Base-by-base conservation (phyloP, 192 early-diverging fungal genomes). In the Spinellus fusiger region DNA sequence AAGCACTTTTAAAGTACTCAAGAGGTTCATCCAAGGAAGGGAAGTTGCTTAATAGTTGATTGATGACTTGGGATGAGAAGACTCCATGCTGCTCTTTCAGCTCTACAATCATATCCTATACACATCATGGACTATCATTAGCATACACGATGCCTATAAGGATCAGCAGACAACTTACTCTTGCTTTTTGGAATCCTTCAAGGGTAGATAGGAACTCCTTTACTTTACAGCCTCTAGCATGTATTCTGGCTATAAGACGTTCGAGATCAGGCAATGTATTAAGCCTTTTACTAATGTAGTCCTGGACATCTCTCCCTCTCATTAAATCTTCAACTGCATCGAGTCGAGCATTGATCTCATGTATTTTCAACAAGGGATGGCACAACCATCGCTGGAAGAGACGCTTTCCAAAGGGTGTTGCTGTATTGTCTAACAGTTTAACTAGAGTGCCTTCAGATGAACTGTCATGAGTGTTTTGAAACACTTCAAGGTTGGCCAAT, bases 401-500 rank as follows among this genome's bases (percentile, higher is more conserved):
- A 7, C 90, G 81, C 46, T 88, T 91, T 5, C 96, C 97, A 73
- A 98, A 93, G 18, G 97, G 88, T 6, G 95, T 90, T 10, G 81
- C 73, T 49, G 90, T 90, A 40, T 88, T 89, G 62, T 93, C 88
- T 9, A 99, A 62, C 35, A 96, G 76, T 56, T 89, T 79, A 57
- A 94, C 87, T 3, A 99, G 81, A 0, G 94, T 93, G 6, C 95
- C 93, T 15, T 81, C 59, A 6, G 81, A 80, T 8, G 78, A 69
- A 8, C 89, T 86, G 64, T 94, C 93, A 10, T 75, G 60, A 0
- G 87, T 80, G 55, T 94, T 92, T 56, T 91, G 74, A 52, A 99
- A 93, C 15, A 99, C 73, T 61, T 99, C 95, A 22, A 99, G 68
- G 56, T 97, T 98, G 51, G 88, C 77, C 18, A 99, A 70, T 1